Percentiles rank a stretch among this genome's conserved stretches.
Conservation (phyloP, 148 eudicot genomes). For the Pharnaceum exiguum region DNA sequence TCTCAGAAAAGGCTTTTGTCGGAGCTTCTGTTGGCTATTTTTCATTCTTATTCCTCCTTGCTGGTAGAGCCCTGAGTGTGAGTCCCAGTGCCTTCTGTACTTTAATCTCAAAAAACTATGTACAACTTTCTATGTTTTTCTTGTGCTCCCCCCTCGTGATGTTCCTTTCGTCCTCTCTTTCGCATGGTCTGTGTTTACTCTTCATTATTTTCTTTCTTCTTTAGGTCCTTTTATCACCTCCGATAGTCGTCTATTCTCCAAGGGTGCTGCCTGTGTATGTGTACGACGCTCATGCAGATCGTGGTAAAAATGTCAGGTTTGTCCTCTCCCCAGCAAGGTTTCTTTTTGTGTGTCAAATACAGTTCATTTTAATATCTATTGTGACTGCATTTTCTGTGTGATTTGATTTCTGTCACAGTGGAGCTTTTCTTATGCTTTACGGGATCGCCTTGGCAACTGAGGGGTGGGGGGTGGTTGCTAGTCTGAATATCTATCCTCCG, state of each 20-base stretch:
- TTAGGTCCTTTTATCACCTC: constrained; percentile 99
- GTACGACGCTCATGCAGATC: constrained; percentile 99
- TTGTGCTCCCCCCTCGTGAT: not conserved
- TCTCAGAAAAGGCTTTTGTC: constrained; percentile 70
- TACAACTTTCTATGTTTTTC: not conserved
- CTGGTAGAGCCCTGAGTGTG: constrained; percentile 94
- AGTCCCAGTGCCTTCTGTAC: constrained; percentile 24
- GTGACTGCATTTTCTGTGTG: constrained; percentile 8
- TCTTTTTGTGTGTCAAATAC: not conserved
- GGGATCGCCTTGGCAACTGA: constrained; percentile 94
- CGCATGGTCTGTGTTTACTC: not conserved
- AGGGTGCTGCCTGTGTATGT: constrained; percentile 97
- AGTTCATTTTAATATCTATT: not conserved
- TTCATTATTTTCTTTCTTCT: not conserved
- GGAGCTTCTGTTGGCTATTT: constrained; percentile 99
- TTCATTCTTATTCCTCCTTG: constrained; percentile 84
- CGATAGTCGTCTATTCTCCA: constrained; percentile 96
- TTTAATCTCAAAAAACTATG: not conserved
- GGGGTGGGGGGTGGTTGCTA: constrained; percentile 99
- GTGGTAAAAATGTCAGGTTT: constrained; percentile 96
- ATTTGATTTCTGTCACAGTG: constrained; percentile 45
- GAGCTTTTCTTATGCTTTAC: constrained; percentile 88
- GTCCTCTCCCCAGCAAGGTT: constrained; percentile 14
- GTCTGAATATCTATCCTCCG: constrained; percentile 91
- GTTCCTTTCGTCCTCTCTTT: not conserved